Evolutionary conservation across 2,329 filamentous ascomycete species (phyloP).

Genomic region (Ophiostoma quercus): DNA sequence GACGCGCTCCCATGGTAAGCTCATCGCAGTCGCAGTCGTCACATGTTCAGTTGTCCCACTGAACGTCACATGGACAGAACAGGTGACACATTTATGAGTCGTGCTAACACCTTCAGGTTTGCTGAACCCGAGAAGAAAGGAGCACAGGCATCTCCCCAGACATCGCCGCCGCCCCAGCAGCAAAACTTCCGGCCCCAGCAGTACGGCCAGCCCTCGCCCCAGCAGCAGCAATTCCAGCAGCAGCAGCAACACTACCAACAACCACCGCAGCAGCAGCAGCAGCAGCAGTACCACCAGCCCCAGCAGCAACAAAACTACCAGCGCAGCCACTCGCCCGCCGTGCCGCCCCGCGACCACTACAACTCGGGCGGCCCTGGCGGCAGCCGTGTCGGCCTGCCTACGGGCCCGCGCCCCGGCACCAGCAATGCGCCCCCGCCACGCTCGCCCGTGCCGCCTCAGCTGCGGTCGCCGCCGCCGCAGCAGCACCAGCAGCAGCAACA

Average conservation of each 20-base stretch:
- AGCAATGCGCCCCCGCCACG: slow-evolving; percentile 8
- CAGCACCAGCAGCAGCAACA: slow-evolving; percentile 2
- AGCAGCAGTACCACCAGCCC: slow-evolving; percentile 19
- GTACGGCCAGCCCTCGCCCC: slow-evolving; percentile 19
- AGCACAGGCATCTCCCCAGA: slow-evolving; percentile 17
- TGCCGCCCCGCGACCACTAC: slow-evolving; percentile 12
- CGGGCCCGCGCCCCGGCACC: slow-evolving; percentile 4
- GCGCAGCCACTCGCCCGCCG: slow-evolving; percentile 36
- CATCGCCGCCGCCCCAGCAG: slow-evolving; percentile 10
- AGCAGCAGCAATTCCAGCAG: slow-evolving; percentile 25
- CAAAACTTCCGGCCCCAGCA: slow-evolving; percentile 21
- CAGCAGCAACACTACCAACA: slow-evolving; percentile 41
- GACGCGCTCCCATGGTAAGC: slow-evolving; percentile 87
- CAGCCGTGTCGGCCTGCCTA: slow-evolving; percentile 5
- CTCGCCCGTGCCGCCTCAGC: slow-evolving; percentile 13
- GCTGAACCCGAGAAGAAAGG: slow-evolving; percentile 48
- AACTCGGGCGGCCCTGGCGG: not conserved
- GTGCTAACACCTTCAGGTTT: slow-evolving; percentile 39
- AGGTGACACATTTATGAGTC: not conserved
- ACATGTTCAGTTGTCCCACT: not conserved
- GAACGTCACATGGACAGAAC: not conserved
- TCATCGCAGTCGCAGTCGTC: not conserved
- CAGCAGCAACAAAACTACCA: slow-evolving; percentile 32
- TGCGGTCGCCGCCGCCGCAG: slow-evolving; percentile 8
- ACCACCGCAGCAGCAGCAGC: slow-evolving; percentile 25